Conservation (phyloP, 2,329 filamentous ascomycete genomes). For the Leptographium lundbergii region DNA sequence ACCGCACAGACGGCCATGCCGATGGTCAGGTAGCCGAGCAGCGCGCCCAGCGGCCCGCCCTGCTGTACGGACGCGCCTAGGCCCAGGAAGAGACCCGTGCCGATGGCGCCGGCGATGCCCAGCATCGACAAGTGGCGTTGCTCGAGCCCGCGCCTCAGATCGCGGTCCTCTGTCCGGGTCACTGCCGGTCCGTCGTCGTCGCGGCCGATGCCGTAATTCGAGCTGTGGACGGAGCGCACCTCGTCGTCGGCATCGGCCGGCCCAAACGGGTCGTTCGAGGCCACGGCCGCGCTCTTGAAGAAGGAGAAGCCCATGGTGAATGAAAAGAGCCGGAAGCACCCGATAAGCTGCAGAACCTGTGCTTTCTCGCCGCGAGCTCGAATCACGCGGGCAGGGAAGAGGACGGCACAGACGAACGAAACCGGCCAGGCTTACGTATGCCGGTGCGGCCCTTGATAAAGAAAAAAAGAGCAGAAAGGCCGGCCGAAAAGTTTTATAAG, state of each 20-base stretch:
- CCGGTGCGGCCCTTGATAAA: not conserved
- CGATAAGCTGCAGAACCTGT: too few species aligned
- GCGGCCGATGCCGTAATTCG: not conserved
- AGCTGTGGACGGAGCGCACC: not conserved
- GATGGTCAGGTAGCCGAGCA: slow-evolving; percentile 58
- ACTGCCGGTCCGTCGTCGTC: not conserved
- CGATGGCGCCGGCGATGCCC: slow-evolving; percentile 41
- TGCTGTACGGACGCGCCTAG: slow-evolving; percentile 49
- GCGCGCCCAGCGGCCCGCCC: slow-evolving; percentile 51
- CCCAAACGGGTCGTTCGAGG: not conserved
- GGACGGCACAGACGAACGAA: not conserved
- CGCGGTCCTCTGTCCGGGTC: slow-evolving; percentile 6
- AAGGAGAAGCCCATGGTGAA: not conserved
- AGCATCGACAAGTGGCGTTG: slow-evolving; percentile 33
- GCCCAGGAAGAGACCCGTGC: slow-evolving; percentile 61
- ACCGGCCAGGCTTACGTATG: not conserved
- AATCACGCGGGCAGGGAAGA: not conserved
- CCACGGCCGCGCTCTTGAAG: not conserved
- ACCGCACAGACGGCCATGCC: slow-evolving; percentile 63
- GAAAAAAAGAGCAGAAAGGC: not conserved
- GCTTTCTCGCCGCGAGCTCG: not conserved
- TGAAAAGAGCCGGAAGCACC: not conserved
- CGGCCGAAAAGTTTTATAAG: not conserved
- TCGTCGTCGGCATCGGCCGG: not conserved
- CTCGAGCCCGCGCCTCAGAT: slow-evolving; percentile 18